A percentile compares a stretch with the other conserved stretches of the same genome.
Evolutionary conservation across 805 yeast genomes (phyloP).

Genomic region (Schizosaccharomyces japonicus): DNA sequence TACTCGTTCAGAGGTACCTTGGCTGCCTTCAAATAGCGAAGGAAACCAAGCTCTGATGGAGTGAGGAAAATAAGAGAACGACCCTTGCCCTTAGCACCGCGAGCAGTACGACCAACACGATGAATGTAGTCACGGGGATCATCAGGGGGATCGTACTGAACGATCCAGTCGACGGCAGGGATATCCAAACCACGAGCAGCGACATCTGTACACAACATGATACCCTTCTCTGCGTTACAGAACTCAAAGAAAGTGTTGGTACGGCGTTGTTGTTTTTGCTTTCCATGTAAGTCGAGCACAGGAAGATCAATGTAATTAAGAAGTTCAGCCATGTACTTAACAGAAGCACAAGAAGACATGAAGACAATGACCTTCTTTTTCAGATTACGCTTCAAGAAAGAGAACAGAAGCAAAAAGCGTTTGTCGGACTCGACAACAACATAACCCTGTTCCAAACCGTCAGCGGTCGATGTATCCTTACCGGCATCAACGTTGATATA

Average conservation of each 20-base stretch:
- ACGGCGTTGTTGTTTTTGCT: constrained; percentile 95
- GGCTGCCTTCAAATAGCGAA: constrained; percentile 84
- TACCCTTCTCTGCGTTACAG: constrained; percentile 89
- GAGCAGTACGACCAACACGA: constrained; percentile 96
- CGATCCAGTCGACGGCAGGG: constrained; percentile 97
- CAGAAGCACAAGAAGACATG: constrained; percentile 88
- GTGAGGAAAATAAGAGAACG: constrained; percentile 84
- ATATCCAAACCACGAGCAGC: constrained; percentile 98
- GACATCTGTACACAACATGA: constrained; percentile 84
- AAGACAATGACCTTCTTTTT: constrained; percentile 87
- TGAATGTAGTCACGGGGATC: constrained; percentile 98
- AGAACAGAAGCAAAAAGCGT: constrained; percentile 68
- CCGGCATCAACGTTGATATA: constrained; percentile 83
- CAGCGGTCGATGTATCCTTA: constrained; percentile 71
- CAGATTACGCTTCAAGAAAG: constrained; percentile 76
- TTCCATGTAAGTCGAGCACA: constrained; percentile 87
- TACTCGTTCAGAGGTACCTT: constrained; percentile 93
- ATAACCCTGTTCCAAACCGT: constrained; percentile 93
- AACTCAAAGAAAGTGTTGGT: constrained; percentile 95
- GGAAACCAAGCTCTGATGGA: constrained; percentile 81
- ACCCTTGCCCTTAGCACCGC: constrained; percentile 76
- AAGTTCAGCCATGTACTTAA: constrained; percentile 83
- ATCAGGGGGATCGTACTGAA: constrained; percentile 98
- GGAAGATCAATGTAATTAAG: constrained; percentile 91
- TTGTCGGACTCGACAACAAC: constrained; percentile 93